These are phyloP conservation scores for Phaeosphaeriaceae sp. DNA, from an alignment of 2,329 filamentous ascomycete genomes.

Conservation along the genomic window DNA sequence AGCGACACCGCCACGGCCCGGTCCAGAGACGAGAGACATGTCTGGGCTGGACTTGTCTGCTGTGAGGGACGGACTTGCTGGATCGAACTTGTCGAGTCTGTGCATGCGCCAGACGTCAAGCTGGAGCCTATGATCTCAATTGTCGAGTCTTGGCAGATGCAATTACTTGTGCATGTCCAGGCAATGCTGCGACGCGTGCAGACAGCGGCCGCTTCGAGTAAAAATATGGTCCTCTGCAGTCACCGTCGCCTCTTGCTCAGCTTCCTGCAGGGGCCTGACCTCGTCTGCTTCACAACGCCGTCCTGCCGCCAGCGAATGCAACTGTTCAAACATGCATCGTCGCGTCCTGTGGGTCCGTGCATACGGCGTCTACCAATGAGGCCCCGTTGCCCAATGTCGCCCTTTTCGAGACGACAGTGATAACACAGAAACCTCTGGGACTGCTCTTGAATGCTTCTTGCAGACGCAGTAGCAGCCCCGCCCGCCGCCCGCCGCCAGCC, in stretches of 20 bases:
- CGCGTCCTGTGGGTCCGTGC: background rate
- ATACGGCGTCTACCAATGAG: background rate
- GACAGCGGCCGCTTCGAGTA: background rate
- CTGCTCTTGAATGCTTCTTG: background rate
- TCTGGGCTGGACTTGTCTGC: constrained; percentile 1
- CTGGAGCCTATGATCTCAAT: background rate
- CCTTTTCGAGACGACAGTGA: background rate
- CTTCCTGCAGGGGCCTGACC: background rate
- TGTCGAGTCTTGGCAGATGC: constrained; percentile 18
- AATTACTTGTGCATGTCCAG: constrained; percentile 4
- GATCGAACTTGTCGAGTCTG: background rate
- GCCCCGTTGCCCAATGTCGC: background rate
- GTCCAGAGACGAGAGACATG: constrained; percentile 69
- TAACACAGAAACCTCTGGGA: background rate
- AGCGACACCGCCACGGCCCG: constrained; percentile 58
- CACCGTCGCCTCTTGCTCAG: background rate
- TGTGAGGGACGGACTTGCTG: constrained; percentile 2
- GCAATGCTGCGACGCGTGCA: constrained; percentile 7
- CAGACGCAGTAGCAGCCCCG: background rate
- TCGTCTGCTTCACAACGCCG: background rate
- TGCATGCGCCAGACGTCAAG: background rate
- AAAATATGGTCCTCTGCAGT: background rate
- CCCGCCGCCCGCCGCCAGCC: background rate
- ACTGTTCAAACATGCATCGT: background rate
- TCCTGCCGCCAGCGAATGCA: background rate